A percentile compares a stretch with the other conserved stretches of the same genome.
Conservation (phyloP, 2,329 filamentous ascomycete genomes). For the Pseudocercospora crystallina region DNA sequence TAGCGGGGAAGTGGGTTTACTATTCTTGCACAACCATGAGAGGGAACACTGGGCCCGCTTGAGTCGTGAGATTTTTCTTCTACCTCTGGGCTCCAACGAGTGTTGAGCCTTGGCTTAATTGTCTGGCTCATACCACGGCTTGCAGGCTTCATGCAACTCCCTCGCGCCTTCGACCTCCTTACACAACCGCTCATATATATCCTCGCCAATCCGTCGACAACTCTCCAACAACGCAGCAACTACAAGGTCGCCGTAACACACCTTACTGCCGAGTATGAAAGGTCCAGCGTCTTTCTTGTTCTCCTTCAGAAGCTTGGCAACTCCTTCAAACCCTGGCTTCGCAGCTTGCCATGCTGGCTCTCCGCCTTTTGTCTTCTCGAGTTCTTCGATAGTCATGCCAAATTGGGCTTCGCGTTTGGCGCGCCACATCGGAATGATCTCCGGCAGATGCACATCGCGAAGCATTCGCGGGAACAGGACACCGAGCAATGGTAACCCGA, state of each 20-base stretch:
- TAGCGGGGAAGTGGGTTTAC: constrained; percentile 1
- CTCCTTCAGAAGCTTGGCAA: constrained; percentile 20
- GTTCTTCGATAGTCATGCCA: constrained; percentile 24
- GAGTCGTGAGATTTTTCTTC: no score
- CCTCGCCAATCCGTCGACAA: constrained; percentile 20
- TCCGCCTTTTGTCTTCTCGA: constrained; percentile 30
- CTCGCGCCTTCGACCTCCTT: constrained; percentile 7
- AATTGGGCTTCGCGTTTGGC: constrained; percentile 15
- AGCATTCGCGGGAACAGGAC: constrained; percentile 23
- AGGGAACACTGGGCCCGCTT: background rate
- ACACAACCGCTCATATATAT: constrained; percentile 16
- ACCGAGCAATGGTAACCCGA: constrained; percentile 24
- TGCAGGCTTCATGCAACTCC: constrained; percentile 22
- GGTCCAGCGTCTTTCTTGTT: constrained; percentile 27
- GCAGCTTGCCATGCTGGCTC: constrained; percentile 26
- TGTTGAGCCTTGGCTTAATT: background rate
- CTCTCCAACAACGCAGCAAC: constrained; percentile 24
- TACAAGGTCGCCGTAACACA: constrained; percentile 29
- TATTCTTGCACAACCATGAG: constrained; percentile 2
- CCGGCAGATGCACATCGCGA: constrained; percentile 27
- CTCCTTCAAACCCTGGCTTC: constrained; percentile 16
- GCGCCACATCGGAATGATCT: constrained; percentile 24
- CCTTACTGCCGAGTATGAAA: constrained; percentile 25
- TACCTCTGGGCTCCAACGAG: background rate
- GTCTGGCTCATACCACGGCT: constrained; percentile 21